Conservation (phyloP, 345 rosid species). For the Eucalyptus camaldulensis region DNA sequence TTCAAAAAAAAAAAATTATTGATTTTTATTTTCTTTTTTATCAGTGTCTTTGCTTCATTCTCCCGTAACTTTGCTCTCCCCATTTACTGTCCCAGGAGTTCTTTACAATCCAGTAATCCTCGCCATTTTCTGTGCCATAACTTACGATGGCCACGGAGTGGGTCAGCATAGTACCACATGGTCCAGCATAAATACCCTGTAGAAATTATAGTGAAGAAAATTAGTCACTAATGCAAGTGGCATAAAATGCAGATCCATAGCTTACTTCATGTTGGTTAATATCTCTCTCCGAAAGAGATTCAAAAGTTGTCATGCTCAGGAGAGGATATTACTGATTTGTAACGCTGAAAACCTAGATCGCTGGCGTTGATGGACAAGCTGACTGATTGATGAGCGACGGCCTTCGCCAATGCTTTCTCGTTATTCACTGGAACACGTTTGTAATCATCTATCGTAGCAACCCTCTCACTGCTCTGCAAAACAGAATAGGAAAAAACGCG, state of each 20-base stretch:
- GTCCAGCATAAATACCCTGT: slow-evolving; percentile 70
- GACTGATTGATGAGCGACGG: slow-evolving; percentile 71
- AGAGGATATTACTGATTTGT: slow-evolving; percentile 32
- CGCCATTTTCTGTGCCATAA: slow-evolving; percentile 63
- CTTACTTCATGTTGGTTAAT: not conserved
- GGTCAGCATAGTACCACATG: slow-evolving; percentile 61
- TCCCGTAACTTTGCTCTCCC: slow-evolving; percentile 79
- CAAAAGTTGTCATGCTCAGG: not conserved
- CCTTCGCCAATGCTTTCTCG: slow-evolving; percentile 52
- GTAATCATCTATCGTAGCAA: slow-evolving; percentile 53
- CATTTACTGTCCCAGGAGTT: slow-evolving; percentile 79
- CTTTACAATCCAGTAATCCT: slow-evolving; percentile 66
- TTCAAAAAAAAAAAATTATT: too few species aligned
- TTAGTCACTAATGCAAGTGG: not conserved
- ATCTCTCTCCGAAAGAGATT: not conserved
- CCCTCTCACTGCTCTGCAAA: slow-evolving; percentile 63
- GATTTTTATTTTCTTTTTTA: too few species aligned
- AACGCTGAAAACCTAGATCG: slow-evolving; percentile 59
- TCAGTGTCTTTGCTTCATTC: slow-evolving; percentile 27
- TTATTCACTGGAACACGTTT: slow-evolving; percentile 60
- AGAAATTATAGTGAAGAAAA: not conserved
- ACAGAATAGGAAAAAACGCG: not conserved
- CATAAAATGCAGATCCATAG: not conserved
- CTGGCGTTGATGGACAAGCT: slow-evolving; percentile 76
- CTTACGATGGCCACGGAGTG: slow-evolving; percentile 83